These are phyloP conservation scores for Polytrichum formosum DNA, from an alignment of 225 moss, liverwort and hornwort species.

Conservation along the genomic window DNA sequence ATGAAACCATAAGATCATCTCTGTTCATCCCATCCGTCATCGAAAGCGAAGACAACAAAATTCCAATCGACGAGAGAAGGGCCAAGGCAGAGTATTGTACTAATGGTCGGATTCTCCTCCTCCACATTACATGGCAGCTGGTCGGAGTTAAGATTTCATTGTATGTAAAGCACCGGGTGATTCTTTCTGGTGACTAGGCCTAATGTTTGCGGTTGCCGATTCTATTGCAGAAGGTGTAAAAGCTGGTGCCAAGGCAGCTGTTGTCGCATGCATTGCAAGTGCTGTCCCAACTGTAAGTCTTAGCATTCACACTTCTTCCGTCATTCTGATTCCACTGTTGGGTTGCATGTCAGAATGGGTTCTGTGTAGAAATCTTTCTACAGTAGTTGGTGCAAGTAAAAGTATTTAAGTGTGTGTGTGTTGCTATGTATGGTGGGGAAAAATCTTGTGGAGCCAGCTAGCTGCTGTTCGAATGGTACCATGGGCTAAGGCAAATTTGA, in stretches of 20 bases:
- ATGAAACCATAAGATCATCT: slow-evolving; percentile 8
- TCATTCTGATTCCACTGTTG: not conserved
- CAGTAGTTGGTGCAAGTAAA: not conserved
- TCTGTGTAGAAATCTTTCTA: not conserved
- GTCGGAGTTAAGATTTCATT: not conserved
- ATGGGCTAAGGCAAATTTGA: slow-evolving; percentile 78
- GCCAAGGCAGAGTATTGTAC: slow-evolving; percentile 73
- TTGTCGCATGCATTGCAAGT: slow-evolving; percentile 45
- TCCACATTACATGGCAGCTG: not conserved
- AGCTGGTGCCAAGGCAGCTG: slow-evolving; percentile 72
- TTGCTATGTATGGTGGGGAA: not conserved
- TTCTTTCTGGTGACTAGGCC: not conserved
- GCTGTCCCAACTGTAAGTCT: slow-evolving; percentile 74
- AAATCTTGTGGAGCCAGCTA: slow-evolving; percentile 33
- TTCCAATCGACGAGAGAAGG: slow-evolving; percentile 29
- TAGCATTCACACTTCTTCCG: not conserved
- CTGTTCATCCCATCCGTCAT: slow-evolving; percentile 68
- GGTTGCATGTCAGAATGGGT: slow-evolving; percentile 2
- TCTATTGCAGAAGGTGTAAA: slow-evolving; percentile 69
- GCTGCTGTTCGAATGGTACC: slow-evolving; percentile 60
- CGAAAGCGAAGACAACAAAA: slow-evolving; percentile 19
- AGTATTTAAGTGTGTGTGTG: not conserved
- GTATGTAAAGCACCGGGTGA: not conserved
- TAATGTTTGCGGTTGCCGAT: not conserved
- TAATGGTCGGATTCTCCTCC: slow-evolving; percentile 38